A percentile compares a stretch with the other conserved stretches of the same genome.
Evolutionary conservation across 2,329 filamentous ascomycete species (phyloP).

Genomic region (Fonsecaea erecta): DNA sequence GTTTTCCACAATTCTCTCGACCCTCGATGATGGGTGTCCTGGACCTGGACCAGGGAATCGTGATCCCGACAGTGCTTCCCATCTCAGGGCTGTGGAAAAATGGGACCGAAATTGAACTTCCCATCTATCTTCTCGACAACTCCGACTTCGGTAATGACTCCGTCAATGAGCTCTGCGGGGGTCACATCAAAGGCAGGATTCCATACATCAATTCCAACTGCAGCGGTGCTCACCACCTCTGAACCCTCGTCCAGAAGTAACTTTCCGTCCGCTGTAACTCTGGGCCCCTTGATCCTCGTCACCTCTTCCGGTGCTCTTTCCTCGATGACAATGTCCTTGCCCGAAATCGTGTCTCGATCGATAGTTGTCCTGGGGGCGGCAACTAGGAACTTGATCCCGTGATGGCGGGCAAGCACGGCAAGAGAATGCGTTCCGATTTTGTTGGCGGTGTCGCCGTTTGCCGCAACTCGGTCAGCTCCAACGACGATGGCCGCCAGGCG

Average conservation of each 20-base stretch:
- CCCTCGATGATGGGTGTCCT: not conserved
- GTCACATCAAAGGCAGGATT: conserved; percentile 98
- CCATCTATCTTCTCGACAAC: conserved; percentile 79
- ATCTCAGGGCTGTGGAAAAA: conserved; percentile 42
- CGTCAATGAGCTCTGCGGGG: conserved; percentile 84
- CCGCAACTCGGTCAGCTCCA: conserved; percentile 90
- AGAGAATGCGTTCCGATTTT: conserved; percentile 96
- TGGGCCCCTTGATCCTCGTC: conserved; percentile 79
- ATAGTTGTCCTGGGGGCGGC: conserved; percentile 94
- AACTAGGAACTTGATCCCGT: conserved; percentile 92
- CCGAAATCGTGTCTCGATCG: conserved; percentile 78
- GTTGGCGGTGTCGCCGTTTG: conserved; percentile 97
- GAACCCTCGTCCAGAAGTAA: conserved; percentile 61
- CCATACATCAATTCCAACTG: conserved; percentile 80
- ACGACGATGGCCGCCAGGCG: conserved; percentile 88
- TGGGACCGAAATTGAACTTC: conserved; percentile 63
- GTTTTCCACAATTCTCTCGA: not conserved
- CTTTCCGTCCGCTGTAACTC: conserved; percentile 67
- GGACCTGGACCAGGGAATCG: not conserved
- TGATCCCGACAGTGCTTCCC: not conserved
- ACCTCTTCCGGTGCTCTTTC: conserved; percentile 81
- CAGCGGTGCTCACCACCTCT: conserved; percentile 78
- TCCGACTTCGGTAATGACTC: conserved; percentile 89
- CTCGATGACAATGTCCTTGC: conserved; percentile 85
- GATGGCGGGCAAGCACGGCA: conserved; percentile 84